Evolutionary conservation across 805 yeast species (phyloP).

Genomic region (Candida taoyuanica): DNA sequence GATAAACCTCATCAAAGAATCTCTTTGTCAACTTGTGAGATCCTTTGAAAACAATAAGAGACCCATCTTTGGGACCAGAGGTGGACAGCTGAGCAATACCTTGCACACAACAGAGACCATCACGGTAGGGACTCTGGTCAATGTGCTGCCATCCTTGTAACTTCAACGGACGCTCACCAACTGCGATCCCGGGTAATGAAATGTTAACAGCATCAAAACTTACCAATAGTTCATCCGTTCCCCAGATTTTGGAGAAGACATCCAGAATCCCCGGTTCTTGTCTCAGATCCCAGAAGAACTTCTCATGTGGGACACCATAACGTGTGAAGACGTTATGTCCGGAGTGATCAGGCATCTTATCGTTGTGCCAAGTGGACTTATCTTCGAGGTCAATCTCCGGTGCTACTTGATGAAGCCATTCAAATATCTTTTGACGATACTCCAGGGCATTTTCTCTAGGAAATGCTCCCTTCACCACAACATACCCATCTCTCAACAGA

Average conservation of each 20-base stretch:
- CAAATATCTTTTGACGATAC: conserved; percentile 23
- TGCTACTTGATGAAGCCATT: conserved; percentile 24
- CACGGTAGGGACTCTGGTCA: conserved; percentile 31
- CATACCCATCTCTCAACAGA: conserved; percentile 28
- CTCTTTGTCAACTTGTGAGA: conserved; percentile 23
- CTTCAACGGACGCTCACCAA: conserved; percentile 6
- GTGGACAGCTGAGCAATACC: conserved; percentile 30
- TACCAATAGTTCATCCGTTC: conserved; percentile 31
- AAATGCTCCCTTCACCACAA: conserved; percentile 30
- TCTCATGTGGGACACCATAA: conserved; percentile 29
- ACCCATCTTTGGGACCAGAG: conserved; percentile 30
- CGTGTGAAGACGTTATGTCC: conserved; percentile 16
- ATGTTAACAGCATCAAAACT: conserved; percentile 32
- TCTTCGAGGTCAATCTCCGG: conserved; percentile 25
- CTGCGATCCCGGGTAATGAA: conserved; percentile 25
- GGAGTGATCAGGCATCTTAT: conserved; percentile 27
- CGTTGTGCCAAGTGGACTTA: conserved; percentile 27
- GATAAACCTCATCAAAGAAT: conserved; percentile 24
- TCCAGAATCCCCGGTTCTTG: conserved; percentile 27
- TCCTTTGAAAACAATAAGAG: conserved; percentile 28
- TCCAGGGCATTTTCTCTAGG: conserved; percentile 22
- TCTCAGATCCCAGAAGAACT: conserved; percentile 32
- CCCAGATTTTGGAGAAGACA: conserved; percentile 29
- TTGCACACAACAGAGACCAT: conserved; percentile 30
- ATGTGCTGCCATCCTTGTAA: conserved; percentile 31